Percentiles rank a stretch among this genome's conserved stretches.
Conservation (phyloP, 1,284 basidiomycete genomes). For the Irpex lacteus region DNA sequence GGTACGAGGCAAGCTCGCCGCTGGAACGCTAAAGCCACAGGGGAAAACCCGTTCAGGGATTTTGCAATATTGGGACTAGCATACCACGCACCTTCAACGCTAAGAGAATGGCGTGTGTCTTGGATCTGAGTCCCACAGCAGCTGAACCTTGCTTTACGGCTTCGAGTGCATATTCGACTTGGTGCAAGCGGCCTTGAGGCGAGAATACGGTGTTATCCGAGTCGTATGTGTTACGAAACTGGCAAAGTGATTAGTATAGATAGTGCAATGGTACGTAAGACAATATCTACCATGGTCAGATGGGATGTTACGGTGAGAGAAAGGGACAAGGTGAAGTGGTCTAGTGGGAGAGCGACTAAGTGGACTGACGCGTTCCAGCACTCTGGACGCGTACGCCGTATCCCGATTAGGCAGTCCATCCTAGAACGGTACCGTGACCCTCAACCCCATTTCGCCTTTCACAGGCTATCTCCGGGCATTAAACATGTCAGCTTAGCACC, state of each 20-base stretch:
- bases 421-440: background rate
- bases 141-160: conserved; percentile 99
- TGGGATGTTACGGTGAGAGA: background rate
- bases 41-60: background rate
- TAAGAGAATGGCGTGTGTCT: conserved; percentile 92
- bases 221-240: conserved; percentile 96
- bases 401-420: conserved; percentile 5
- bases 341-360: background rate
- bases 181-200: conserved; percentile 86
- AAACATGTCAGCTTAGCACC: too few relatives aligned
- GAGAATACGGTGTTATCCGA: conserved; percentile 97
- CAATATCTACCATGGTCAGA: conserved; percentile 10
- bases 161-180: conserved; percentile 99
- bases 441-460: too few relatives aligned
- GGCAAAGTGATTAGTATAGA: conserved; percentile 12
- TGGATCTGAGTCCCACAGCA: conserved; percentile 92
- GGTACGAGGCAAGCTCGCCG: conserved; percentile 96
- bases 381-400: conserved; percentile 14
- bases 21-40: conserved; percentile 80
- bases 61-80: background rate
- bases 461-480: too few relatives aligned
- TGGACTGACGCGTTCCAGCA: conserved; percentile 14
- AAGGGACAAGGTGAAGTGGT: conserved; percentile 6
- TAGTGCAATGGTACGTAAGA: background rate
- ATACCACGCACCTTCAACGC: conserved; percentile 76